phyloP scores from a whole-genome alignment of 495 filamentous ascomycete species.

The Astrothelium macrocarpum region DNA sequence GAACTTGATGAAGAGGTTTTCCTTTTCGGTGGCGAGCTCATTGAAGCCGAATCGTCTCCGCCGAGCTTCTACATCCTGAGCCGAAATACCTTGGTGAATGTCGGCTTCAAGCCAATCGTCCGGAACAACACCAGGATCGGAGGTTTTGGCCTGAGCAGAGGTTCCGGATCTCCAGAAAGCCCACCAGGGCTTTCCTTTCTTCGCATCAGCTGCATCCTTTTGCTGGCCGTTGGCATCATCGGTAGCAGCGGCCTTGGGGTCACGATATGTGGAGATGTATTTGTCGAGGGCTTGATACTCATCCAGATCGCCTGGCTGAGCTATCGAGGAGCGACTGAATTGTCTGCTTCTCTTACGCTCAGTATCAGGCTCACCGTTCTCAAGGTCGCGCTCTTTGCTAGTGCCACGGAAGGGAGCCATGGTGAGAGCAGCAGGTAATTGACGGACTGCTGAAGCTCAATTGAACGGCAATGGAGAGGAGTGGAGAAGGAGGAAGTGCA shows the following conservation, averaged over 20 bases:
- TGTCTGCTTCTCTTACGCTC: conserved; percentile 16
- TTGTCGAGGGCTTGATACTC: conserved; percentile 32
- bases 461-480: background rate
- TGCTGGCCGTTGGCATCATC: conserved; percentile 11
- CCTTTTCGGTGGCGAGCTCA: conserved; percentile 66
- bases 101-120: conserved; percentile 68
- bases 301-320: conserved; percentile 16
- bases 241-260: conserved; percentile 20
- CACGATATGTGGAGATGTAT: conserved; percentile 33
- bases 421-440: conserved; percentile 6
- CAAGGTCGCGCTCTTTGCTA: conserved; percentile 20
- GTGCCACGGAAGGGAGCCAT: conserved; percentile 21
- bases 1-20: conserved; percentile 67
- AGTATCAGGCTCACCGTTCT: conserved; percentile 18
- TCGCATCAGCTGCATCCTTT: conserved; percentile 18
- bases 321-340: conserved; percentile 8
- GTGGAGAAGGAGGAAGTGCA: conserved; percentile 9
- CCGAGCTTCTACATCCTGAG: conserved; percentile 51
- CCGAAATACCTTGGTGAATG: conserved; percentile 51
- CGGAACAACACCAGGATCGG: conserved; percentile 39
- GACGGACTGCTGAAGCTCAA: conserved; percentile 8
- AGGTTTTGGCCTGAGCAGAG: conserved; percentile 24
- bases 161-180: conserved; percentile 39
- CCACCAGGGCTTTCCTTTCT: conserved; percentile 22
- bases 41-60: conserved; percentile 63